Evolutionary conservation across 140 eudicot species (phyloP).

Genomic region (Oenanthe javanica): DNA sequence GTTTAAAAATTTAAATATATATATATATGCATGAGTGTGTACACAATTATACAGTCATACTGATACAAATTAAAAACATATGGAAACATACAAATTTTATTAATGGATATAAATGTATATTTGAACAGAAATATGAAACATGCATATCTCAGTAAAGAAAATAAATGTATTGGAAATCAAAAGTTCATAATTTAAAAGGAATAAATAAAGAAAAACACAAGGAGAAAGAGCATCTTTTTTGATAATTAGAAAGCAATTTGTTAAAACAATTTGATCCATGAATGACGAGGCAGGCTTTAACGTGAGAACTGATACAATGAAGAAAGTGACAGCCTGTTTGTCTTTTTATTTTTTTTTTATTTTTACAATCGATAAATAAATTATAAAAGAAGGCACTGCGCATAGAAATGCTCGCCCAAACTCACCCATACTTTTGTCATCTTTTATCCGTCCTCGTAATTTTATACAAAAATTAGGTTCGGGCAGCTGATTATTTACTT

Average conservation of each 20-base stretch:
- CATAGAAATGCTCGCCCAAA: conserved; percentile 1
- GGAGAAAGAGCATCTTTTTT: background rate
- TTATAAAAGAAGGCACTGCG: background rate
- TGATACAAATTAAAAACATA: too few species aligned
- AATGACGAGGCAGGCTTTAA: background rate
- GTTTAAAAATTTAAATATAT: too few species aligned
- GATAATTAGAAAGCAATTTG: background rate
- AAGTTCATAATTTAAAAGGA: background rate
- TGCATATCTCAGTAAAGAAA: background rate
- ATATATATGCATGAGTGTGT: too few species aligned
- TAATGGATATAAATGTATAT: too few species aligned
- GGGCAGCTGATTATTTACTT: background rate
- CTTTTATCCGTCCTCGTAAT: background rate
- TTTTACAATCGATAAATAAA: too few species aligned
- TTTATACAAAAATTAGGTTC: background rate
- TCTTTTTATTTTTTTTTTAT: too few species aligned
- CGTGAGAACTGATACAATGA: background rate
- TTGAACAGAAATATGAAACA: background rate
- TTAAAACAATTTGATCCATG: background rate
- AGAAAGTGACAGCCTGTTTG: background rate
- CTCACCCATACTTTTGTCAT: background rate
- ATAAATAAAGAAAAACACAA: background rate
- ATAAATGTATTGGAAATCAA: background rate
- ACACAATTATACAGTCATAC: too few species aligned
- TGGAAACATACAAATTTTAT: too few species aligned